A percentile compares a stretch with the other conserved stretches of the same genome.
Evolutionary conservation across 2,329 filamentous ascomycete species (phyloP).

Genomic region (Venturia aucupariae): DNA sequence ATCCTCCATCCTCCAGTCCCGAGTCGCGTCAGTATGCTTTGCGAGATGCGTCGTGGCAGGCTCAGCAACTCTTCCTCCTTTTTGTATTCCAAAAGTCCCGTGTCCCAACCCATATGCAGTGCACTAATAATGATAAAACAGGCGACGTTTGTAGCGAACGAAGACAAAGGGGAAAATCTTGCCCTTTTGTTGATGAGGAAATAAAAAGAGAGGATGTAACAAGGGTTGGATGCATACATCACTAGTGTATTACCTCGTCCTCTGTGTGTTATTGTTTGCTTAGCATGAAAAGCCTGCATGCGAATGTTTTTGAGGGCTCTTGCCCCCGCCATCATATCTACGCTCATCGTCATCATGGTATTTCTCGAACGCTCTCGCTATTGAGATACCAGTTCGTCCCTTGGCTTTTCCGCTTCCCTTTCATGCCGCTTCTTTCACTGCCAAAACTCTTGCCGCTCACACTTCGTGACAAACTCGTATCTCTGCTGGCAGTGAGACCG

Average conservation of each 20-base stretch:
- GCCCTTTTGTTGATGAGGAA: background rate
- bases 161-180: background rate
- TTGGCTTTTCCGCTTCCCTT: background rate
- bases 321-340: background rate
- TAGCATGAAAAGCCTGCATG: background rate
- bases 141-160: background rate
- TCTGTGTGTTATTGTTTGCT: background rate
- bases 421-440: background rate
- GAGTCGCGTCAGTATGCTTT: background rate
- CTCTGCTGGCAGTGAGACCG: conserved; percentile 19
- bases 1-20: too few species aligned
- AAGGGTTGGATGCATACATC: background rate
- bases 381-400: background rate
- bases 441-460: background rate
- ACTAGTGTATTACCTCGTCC: background rate
- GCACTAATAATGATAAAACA: background rate
- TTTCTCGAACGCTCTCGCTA: background rate
- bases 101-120: background rate
- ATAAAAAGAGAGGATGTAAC: background rate
- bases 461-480: conserved; percentile 3
- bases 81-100: too few species aligned
- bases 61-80: background rate
- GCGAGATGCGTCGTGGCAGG: background rate
- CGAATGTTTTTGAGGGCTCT: background rate
- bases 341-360: background rate